These are phyloP conservation scores for Eleusine coracana DNA, from an alignment of 176 grass and related monocot genomes.

Conservation along the genomic window DNA sequence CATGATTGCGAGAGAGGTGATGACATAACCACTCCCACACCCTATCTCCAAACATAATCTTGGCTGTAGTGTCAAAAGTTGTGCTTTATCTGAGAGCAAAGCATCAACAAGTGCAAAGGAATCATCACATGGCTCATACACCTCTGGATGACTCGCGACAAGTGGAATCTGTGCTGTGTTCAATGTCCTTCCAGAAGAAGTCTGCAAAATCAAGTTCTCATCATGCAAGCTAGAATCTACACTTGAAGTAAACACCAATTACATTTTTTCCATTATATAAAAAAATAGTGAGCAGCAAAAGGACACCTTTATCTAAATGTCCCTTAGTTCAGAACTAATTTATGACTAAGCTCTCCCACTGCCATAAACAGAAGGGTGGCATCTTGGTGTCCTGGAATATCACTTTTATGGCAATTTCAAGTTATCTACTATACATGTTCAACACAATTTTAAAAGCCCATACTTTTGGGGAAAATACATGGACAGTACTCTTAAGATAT, in stretches of 20 bases:
- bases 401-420: slow-evolving; percentile 11
- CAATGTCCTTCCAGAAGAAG: slow-evolving; percentile 44
- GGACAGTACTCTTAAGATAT: not conserved
- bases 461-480: not conserved
- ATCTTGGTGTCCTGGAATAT: not conserved
- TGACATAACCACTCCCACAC: slow-evolving; percentile 87
- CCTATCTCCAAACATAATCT: slow-evolving; percentile 87
- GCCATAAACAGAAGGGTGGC: not conserved
- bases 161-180: slow-evolving; percentile 88
- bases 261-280: not conserved
- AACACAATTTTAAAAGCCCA: not conserved
- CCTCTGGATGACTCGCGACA: slow-evolving; percentile 75
- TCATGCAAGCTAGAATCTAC: slow-evolving; percentile 12
- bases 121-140: slow-evolving; percentile 95
- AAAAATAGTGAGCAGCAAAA: not conserved
- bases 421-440: not conserved
- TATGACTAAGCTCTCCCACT: not conserved
- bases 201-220: slow-evolving; percentile 35
- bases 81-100: slow-evolving; percentile 75
- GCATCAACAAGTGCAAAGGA: slow-evolving; percentile 95
- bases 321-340: not conserved
- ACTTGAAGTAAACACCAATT: slow-evolving; percentile 8
- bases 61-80: slow-evolving; percentile 61
- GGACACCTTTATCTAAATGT: not conserved
- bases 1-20: slow-evolving; percentile 92